Percentiles rank a stretch among this genome's conserved stretches.
Evolutionary conservation across 768 basidiomycete species (phyloP).

Genomic region (Leccinum pellstonianum): DNA sequence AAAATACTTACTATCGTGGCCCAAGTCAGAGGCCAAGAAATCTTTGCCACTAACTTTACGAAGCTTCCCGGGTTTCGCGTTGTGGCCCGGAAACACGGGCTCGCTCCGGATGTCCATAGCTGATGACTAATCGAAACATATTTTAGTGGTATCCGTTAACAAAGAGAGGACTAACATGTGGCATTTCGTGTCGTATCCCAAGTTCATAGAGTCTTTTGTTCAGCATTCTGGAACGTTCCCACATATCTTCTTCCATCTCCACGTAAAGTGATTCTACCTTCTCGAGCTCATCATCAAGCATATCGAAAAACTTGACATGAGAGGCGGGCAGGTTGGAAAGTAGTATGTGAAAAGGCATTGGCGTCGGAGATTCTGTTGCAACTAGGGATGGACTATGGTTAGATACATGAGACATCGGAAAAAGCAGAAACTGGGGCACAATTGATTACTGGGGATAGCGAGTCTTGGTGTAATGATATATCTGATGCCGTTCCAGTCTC

Average conservation of each 20-base stretch:
- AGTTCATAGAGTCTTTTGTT: conserved; percentile 73
- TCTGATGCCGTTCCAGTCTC: neutral
- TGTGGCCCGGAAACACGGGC: neutral
- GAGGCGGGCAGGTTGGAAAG: conserved; percentile 54
- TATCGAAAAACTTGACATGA: conserved; percentile 70
- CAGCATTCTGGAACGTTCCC: conserved; percentile 43
- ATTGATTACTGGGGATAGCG: conserved; percentile 5
- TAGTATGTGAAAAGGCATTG: conserved; percentile 45
- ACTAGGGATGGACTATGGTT: neutral
- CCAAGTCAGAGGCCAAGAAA: conserved; percentile 13
- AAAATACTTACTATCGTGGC: conserved; percentile 7
- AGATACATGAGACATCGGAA: conserved; percentile 18
- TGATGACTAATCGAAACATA: conserved; percentile 10
- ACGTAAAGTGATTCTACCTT: conserved; percentile 85
- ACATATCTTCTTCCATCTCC: conserved; percentile 64
- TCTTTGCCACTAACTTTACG: neutral
- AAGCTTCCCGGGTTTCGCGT: neutral
- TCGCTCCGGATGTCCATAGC: conserved; percentile 3
- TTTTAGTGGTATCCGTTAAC: neutral
- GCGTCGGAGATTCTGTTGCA: conserved; percentile 12
- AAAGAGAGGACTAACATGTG: conserved; percentile 43
- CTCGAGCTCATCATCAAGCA: conserved; percentile 73
- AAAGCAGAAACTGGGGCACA: conserved; percentile 13
- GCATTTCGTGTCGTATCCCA: conserved; percentile 58
- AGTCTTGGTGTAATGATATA: neutral